Evolutionary conservation across 345 rosid genomes (phyloP).

Genomic region (Triadica sebifera): DNA sequence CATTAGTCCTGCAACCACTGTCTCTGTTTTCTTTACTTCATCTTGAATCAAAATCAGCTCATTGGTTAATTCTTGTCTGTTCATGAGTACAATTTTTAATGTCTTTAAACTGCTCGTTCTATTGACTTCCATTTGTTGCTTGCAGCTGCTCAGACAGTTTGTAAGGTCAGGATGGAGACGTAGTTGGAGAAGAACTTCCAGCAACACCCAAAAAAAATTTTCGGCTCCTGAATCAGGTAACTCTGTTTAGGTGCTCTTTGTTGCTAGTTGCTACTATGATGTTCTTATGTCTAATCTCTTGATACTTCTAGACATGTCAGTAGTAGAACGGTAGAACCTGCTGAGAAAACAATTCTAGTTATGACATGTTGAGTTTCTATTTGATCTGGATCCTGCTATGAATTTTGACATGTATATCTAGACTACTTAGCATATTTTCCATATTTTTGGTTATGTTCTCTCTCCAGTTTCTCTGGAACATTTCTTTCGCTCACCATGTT

Average conservation of each 20-base stretch:
- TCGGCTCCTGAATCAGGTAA: conserved; percentile 82
- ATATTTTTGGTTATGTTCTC: background rate
- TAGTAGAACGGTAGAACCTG: background rate
- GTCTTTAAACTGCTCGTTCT: conserved; percentile 9
- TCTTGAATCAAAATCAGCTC: background rate
- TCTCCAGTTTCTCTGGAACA: background rate
- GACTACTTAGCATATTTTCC: background rate
- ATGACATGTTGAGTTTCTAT: background rate
- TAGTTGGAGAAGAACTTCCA: conserved; percentile 23
- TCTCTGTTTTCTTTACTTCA: background rate
- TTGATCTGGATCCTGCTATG: background rate
- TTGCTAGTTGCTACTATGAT: background rate
- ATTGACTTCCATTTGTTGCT: background rate
- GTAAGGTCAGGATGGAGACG: conserved; percentile 80
- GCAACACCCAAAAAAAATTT: conserved; percentile 73
- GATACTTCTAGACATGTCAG: background rate
- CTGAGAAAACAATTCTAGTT: background rate
- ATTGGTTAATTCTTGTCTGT: background rate
- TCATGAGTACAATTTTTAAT: background rate
- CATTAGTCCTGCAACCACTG: background rate
- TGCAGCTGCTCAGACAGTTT: conserved; percentile 75
- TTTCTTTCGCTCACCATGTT: background rate
- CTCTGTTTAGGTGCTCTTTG: background rate
- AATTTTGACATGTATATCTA: background rate
- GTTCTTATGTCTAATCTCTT: background rate